These are phyloP conservation scores for Gamarada debralockiae DNA, from an alignment of 495 filamentous ascomycete species.

Conservation along the genomic window DNA sequence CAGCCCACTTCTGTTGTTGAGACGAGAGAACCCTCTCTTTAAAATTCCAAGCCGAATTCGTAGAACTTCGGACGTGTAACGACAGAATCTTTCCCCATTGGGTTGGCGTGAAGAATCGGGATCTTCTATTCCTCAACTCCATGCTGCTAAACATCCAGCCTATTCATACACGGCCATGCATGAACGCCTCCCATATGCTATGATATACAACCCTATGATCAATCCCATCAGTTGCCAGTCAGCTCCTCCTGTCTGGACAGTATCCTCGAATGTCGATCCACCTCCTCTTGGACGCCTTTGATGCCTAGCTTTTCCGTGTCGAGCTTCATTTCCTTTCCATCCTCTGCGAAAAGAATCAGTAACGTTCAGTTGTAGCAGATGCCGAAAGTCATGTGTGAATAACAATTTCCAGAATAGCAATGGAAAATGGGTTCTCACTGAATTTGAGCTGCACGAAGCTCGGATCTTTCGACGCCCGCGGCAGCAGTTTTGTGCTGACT, in stretches of 20 bases:
- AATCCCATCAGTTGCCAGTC: slow-evolving; percentile 36
- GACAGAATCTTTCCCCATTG: too few relatives aligned
- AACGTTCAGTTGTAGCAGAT: neutral
- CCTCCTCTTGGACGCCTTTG: slow-evolving; percentile 81
- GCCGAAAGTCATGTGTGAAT: neutral
- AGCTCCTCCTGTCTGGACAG: slow-evolving; percentile 81
- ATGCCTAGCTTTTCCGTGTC: slow-evolving; percentile 75
- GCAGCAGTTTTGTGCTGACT: slow-evolving; percentile 75
- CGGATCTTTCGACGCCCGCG: slow-evolving; percentile 56
- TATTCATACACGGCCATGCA: neutral
- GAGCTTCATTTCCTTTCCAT: slow-evolving; percentile 73
- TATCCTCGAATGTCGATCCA: slow-evolving; percentile 80
- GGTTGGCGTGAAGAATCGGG: neutral
- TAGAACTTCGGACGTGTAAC: too few relatives aligned
- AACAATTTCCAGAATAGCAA: too few relatives aligned
- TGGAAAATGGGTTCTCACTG: slow-evolving; percentile 54
- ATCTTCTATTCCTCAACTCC: slow-evolving; percentile 1
- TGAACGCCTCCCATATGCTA: slow-evolving; percentile 22
- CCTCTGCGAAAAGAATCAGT: slow-evolving; percentile 48
- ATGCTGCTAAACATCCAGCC: neutral
- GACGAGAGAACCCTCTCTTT: neutral
- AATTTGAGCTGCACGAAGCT: slow-evolving; percentile 73
- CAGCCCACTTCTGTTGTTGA: too few relatives aligned
- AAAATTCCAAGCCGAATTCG: neutral
- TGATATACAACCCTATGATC: slow-evolving; percentile 7